These are phyloP conservation scores for Rubia tinctorum DNA, from an alignment of 305 asterid species.

Conservation along the genomic window DNA sequence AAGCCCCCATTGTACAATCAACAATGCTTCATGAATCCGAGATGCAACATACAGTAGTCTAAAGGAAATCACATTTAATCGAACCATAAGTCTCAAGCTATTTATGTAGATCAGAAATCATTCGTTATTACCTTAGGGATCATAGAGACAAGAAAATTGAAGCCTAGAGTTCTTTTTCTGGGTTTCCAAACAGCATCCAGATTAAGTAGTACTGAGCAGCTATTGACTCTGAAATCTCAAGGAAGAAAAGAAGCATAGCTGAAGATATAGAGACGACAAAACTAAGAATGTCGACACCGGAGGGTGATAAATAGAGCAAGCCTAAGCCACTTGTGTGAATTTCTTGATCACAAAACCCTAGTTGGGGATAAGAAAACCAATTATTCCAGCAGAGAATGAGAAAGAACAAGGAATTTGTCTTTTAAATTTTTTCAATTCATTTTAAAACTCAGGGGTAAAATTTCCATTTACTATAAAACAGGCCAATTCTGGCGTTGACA, in stretches of 20 bases:
- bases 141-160: slow-evolving; percentile 35
- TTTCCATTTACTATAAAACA: too few relatives aligned
- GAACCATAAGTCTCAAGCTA: too few relatives aligned
- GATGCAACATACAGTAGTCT: too few relatives aligned
- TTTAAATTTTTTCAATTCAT: too few relatives aligned
- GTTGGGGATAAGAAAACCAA: background rate
- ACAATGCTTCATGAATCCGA: too few relatives aligned
- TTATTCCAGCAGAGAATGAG: background rate
- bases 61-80: too few relatives aligned
- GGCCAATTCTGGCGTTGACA: too few relatives aligned
- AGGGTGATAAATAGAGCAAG: slow-evolving; percentile 20
- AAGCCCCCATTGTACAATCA: too few relatives aligned
- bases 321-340: slow-evolving; percentile 11
- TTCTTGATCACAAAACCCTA: background rate
- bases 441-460: too few relatives aligned
- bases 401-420: too few relatives aligned
- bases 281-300: slow-evolving; percentile 17
- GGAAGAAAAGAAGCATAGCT: slow-evolving; percentile 14
- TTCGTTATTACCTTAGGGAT: slow-evolving; percentile 7
- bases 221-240: slow-evolving; percentile 28
- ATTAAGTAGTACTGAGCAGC: slow-evolving; percentile 15
- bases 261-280: slow-evolving; percentile 24
- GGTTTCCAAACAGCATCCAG: slow-evolving; percentile 30
- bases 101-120: too few relatives aligned
- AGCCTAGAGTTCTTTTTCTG: slow-evolving; percentile 25